A percentile compares a stretch with the other conserved stretches of the same genome.
Evolutionary conservation across 1,139 yeast species (phyloP).

Genomic region (Hansenula lynferdii): DNA sequence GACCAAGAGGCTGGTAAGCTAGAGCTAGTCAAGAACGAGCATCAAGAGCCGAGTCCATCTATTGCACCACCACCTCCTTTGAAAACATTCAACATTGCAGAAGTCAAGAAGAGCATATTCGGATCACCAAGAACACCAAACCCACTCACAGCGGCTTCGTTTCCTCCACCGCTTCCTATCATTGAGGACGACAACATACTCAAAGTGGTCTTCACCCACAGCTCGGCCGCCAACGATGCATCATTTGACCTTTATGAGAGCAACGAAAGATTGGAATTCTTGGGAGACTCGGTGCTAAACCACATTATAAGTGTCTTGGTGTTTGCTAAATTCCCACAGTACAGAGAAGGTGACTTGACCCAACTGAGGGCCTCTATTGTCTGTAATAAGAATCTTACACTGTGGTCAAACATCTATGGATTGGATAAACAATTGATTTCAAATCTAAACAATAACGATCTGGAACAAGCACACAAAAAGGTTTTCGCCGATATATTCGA

Average conservation of each 20-base stretch:
- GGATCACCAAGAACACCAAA: background rate
- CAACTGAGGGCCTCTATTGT: constrained; percentile 62
- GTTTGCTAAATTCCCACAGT: constrained; percentile 50
- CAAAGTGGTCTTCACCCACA: constrained; percentile 63
- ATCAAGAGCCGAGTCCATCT: too few relatives aligned
- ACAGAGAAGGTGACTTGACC: constrained; percentile 78
- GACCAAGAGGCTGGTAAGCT: background rate
- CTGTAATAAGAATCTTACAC: constrained; percentile 59
- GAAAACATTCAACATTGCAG: background rate
- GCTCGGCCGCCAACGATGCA: constrained; percentile 58
- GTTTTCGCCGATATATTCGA: constrained; percentile 78
- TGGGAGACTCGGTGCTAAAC: constrained; percentile 83
- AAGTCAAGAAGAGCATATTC: background rate
- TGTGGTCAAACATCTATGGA: constrained; percentile 56
- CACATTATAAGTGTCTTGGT: constrained; percentile 49
- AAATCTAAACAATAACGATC: background rate
- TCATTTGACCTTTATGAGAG: constrained; percentile 43
- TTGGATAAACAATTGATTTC: constrained; percentile 46
- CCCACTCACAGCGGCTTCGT: background rate
- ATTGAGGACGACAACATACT: background rate
- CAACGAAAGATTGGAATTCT: constrained; percentile 83
- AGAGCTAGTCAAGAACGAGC: background rate
- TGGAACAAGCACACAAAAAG: constrained; percentile 31
- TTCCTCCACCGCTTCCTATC: constrained; percentile 2
- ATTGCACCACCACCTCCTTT: too few relatives aligned